These are phyloP conservation scores for Magnaporthiopsis incrustans DNA, from an alignment of 2,329 filamentous ascomycete genomes.

Conservation along the genomic window DNA sequence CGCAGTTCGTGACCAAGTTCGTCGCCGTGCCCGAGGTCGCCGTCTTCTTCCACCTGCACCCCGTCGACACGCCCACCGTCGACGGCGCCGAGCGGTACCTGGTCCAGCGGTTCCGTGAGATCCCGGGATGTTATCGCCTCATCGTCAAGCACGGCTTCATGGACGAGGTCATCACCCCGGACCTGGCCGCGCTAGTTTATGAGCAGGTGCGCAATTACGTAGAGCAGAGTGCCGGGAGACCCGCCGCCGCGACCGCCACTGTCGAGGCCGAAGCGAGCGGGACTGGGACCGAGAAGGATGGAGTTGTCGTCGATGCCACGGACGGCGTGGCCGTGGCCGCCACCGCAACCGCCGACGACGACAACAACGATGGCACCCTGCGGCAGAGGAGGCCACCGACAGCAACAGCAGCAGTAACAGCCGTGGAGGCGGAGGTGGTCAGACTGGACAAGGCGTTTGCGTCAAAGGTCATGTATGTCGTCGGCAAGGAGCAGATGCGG, in stretches of 20 bases:
- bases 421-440: constrained; percentile 30
- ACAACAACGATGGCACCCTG: not conserved
- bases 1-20: constrained; percentile 64
- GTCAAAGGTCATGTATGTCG: constrained; percentile 43
- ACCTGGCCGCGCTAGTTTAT: constrained; percentile 51
- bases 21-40: constrained; percentile 56
- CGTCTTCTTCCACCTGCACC: constrained; percentile 64
- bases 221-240: constrained; percentile 2
- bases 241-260: not conserved
- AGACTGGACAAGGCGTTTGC: constrained; percentile 34
- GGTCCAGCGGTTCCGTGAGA: constrained; percentile 29
- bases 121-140: constrained; percentile 59
- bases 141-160: constrained; percentile 63
- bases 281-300: not conserved
- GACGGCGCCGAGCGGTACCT: constrained; percentile 36
- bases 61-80: constrained; percentile 50
- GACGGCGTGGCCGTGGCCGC: not conserved
- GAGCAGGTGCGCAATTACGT: constrained; percentile 47
- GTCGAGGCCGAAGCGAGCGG: not conserved
- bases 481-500: constrained; percentile 54
- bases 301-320: not conserved
- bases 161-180: constrained; percentile 58
- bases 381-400: not conserved
- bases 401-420: too few species aligned
- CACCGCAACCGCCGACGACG: not conserved